Conservation (phyloP, 2,329 filamentous ascomycete genomes). For the Elsinoe fawcettii region DNA sequence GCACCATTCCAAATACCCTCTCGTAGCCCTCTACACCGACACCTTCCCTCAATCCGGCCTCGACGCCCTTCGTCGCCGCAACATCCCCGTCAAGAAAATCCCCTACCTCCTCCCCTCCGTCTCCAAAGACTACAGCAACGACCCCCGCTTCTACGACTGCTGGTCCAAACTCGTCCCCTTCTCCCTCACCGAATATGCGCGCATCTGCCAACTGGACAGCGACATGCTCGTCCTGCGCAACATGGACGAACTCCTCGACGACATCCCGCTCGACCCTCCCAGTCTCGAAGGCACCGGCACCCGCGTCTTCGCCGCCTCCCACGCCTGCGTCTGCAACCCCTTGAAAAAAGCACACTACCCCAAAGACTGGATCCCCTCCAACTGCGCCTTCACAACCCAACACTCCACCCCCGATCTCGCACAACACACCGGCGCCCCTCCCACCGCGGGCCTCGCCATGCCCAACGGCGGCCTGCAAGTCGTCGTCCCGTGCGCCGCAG, state of each 20-base stretch:
- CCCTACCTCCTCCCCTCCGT: slow-evolving; percentile 62
- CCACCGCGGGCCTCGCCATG: slow-evolving; percentile 47
- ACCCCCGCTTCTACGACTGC: slow-evolving; percentile 81
- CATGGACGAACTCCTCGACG: slow-evolving; percentile 82
- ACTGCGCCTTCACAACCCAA: slow-evolving; percentile 55
- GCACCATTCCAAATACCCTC: slow-evolving; percentile 60
- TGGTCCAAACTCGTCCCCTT: slow-evolving; percentile 84
- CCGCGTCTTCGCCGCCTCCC: slow-evolving; percentile 71
- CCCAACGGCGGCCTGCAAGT: slow-evolving; percentile 56
- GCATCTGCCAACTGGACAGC: slow-evolving; percentile 76
- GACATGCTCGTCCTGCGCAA: slow-evolving; percentile 79
- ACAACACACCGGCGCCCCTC: slow-evolving; percentile 44
- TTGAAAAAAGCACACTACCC: slow-evolving; percentile 73
- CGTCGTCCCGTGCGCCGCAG: slow-evolving; percentile 48
- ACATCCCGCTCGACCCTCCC: slow-evolving; percentile 60
- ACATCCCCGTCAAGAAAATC: slow-evolving; percentile 62
- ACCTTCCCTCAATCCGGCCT: slow-evolving; percentile 62
- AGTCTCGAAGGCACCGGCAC: slow-evolving; percentile 46
- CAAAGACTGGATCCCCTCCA: slow-evolving; percentile 55
- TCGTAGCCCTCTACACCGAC: slow-evolving; percentile 77
- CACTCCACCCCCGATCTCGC: slow-evolving; percentile 44
- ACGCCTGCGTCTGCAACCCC: slow-evolving; percentile 83
- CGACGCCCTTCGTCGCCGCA: slow-evolving; percentile 58
- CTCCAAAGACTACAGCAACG: slow-evolving; percentile 61
- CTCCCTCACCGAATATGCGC: slow-evolving; percentile 64